Evolutionary conservation across 768 basidiomycete genomes (phyloP).

Genomic region (Plicaturopsis crispa): DNA sequence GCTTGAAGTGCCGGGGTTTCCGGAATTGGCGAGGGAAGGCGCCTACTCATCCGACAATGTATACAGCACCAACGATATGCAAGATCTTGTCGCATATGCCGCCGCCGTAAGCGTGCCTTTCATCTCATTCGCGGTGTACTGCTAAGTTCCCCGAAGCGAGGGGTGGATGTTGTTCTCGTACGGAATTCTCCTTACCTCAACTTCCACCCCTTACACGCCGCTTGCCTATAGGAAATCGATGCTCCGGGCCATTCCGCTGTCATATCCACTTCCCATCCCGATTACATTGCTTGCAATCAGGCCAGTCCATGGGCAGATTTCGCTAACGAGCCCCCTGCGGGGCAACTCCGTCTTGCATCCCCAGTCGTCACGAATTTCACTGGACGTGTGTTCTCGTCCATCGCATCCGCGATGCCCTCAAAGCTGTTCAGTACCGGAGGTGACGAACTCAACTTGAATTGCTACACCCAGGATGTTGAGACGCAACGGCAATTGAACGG

Average conservation of each 20-base stretch:
- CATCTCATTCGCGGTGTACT: not conserved
- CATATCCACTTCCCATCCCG: constrained; percentile 60
- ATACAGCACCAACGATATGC: constrained; percentile 51
- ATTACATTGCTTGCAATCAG: constrained; percentile 61
- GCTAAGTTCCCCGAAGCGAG: constrained; percentile 31
- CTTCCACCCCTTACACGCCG: not conserved
- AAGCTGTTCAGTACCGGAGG: constrained; percentile 76
- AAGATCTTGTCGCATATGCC: constrained; percentile 61
- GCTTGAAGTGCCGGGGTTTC: constrained; percentile 52
- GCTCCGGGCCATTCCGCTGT: constrained; percentile 75
- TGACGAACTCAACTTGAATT: constrained; percentile 67
- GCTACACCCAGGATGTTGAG: constrained; percentile 54
- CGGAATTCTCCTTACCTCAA: too few species aligned
- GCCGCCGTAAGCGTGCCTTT: constrained; percentile 42
- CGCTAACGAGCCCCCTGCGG: constrained; percentile 73
- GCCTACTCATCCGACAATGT: constrained; percentile 53
- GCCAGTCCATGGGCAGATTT: constrained; percentile 51
- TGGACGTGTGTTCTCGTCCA: constrained; percentile 39
- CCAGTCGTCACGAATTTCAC: constrained; percentile 55
- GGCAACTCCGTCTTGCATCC: constrained; percentile 71
- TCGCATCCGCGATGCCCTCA: constrained; percentile 45
- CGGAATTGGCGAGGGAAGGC: constrained; percentile 51
- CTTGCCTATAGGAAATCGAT: constrained; percentile 58
- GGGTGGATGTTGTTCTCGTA: constrained; percentile 63
- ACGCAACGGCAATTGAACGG: constrained; percentile 49